Evolutionary conservation across 192 early-diverging fungal species (phyloP).

Genomic region (Spizellomyces punctatus): DNA sequence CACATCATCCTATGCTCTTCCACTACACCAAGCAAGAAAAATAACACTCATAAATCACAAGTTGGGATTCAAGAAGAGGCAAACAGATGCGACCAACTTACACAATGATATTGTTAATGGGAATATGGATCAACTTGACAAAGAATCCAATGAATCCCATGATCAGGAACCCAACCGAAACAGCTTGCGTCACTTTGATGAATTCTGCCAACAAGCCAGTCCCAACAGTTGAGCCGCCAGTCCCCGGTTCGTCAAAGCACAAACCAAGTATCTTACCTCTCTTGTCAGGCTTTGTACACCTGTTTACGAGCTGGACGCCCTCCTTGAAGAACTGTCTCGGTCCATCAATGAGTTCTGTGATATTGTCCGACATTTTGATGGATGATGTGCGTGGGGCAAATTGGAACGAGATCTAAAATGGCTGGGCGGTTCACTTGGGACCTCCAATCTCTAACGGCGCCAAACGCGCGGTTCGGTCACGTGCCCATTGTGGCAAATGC

Average conservation of each 20-base stretch:
- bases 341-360: constrained; percentile 77
- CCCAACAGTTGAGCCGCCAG: not conserved
- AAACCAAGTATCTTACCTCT: constrained; percentile 58
- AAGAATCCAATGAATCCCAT: constrained; percentile 98
- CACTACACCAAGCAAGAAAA: too few species aligned
- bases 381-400: too few species aligned
- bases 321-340: constrained; percentile 94
- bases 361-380: constrained; percentile 33
- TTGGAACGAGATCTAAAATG: too few species aligned
- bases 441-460: too few species aligned
- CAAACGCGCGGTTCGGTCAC: too few species aligned
- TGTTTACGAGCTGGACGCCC: constrained; percentile 85
- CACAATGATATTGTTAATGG: constrained; percentile 99
- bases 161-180: constrained; percentile 91
- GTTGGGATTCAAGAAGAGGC: too few species aligned
- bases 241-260: not conserved
- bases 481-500: too few species aligned
- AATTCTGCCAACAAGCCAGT: constrained; percentile 69
- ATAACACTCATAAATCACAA: too few species aligned
- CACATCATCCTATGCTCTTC: too few species aligned
- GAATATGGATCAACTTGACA: constrained; percentile 99
- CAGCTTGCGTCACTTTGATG: constrained; percentile 88
- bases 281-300: constrained; percentile 97
- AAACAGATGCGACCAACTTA: constrained; percentile 7
- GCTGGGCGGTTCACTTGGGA: too few species aligned